Evolutionary conservation across 2,329 filamentous ascomycete species (phyloP).

Genomic region (Fusarium subglutinans): DNA sequence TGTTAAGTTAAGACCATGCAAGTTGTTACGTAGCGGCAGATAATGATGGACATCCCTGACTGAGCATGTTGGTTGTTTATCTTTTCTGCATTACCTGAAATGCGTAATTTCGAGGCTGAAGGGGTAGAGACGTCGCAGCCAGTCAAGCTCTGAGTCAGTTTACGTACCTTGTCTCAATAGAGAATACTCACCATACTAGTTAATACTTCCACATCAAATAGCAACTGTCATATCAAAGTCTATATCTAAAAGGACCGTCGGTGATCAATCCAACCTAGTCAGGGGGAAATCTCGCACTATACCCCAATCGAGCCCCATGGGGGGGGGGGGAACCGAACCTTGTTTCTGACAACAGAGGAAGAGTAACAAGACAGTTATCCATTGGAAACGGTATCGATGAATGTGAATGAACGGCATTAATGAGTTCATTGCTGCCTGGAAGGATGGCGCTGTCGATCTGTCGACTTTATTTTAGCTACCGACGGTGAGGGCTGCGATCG

Average conservation of each 20-base stretch:
- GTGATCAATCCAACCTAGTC: conserved; percentile 15
- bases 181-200: not conserved
- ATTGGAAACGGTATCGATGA: not conserved
- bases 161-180: conserved; percentile 12
- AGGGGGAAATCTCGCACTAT: conserved; percentile 23
- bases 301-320: conserved; percentile 24
- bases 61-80: not conserved
- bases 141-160: conserved; percentile 10
- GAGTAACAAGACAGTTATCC: not conserved
- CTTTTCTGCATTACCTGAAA: not conserved
- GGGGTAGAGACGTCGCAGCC: not conserved
- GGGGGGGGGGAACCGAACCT: conserved; percentile 17
- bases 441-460: conserved; percentile 1
- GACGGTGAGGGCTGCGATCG: conserved; percentile 3
- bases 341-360: conserved; percentile 2
- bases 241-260: not conserved
- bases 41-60: conserved; percentile 2
- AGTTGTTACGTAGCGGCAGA: not conserved
- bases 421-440: not conserved
- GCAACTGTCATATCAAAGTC: not conserved
- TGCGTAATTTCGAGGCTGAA: conserved; percentile 13
- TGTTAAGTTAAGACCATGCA: not conserved
- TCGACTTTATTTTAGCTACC: conserved; percentile 5
- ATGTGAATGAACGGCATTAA: not conserved
- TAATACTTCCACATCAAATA: not conserved